Evolutionary conservation across 176 grass and related monocot genomes (phyloP), one percentile per base, ranked within the genome.

Genomic region (Oryza glumipatula): DNA sequence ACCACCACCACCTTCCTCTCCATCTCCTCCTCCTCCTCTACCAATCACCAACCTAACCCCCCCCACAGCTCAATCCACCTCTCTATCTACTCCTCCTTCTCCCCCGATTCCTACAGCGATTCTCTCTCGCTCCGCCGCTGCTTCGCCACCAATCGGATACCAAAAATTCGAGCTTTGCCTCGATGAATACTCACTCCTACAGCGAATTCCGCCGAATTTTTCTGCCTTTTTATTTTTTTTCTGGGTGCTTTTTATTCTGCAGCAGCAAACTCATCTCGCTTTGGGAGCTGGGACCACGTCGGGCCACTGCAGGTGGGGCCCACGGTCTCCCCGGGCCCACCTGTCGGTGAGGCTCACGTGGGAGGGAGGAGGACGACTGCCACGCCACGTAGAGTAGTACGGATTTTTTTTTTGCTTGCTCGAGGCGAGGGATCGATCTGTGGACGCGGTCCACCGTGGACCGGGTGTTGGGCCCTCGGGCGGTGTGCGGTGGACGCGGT

Each of bases 1-100:
- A 94, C 92, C 72, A 65, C 60, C 58, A 91, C 51, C 22, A 86
- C 91, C 49, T 94, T 99, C 64, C 86, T 90, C 89, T 99, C 96
- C 96, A 96, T 96, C 80, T 12, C 45, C 47, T 22, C 11, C 33
- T 39, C 35, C 8, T 26, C 6, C 41, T 6, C 0, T n/a, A 6
- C 22, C 35, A 17, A 13, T 30, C 0, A 1, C 44, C 44, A 0
- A 22, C 60, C 56, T 8, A 0, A 26, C 43, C 22, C 26, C 22
- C 26, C 22, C 26, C 26, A 24, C 64, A 7, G 46, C 65, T 15
- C 58, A 72, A 65, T 70, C 46, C 30, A 2, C 2, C 30, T 32
- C 22, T 43, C 63, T 43, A 49, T 17, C 17, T 12, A 35, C 21
- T 38, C 17, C 66, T 51, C 33, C 68, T 4, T 9, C 0, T 36